A percentile compares a stretch with the other conserved stretches of the same genome.
phyloP scores from a whole-genome alignment of 2,329 filamentous ascomycete genomes.

The Cercospora sp. region DNA sequence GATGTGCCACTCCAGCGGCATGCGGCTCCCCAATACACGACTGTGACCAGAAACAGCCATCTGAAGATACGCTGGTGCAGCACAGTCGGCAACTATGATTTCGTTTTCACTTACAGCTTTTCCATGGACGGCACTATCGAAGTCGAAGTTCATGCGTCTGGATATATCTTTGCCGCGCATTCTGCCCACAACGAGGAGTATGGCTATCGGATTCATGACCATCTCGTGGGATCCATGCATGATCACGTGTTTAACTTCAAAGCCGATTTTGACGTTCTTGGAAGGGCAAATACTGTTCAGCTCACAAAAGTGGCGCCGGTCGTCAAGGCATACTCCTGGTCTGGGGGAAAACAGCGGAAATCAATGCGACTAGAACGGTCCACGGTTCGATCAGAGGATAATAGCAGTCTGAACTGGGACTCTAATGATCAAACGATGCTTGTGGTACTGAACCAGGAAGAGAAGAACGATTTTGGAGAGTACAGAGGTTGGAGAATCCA shows the following conservation, averaged over 20 bases:
- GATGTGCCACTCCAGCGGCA: constrained; percentile 56
- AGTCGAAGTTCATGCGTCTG: constrained; percentile 54
- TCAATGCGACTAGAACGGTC: constrained; percentile 55
- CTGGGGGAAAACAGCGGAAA: constrained; percentile 48
- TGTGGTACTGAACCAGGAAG: constrained; percentile 54
- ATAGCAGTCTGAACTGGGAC: constrained; percentile 51
- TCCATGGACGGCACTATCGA: constrained; percentile 54
- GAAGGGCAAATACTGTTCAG: constrained; percentile 47
- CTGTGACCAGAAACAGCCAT: constrained; percentile 49
- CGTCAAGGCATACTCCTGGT: constrained; percentile 52
- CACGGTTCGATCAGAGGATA: constrained; percentile 42
- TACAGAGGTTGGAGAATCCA: constrained; percentile 54
- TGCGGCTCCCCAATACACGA: constrained; percentile 43
- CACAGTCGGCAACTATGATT: constrained; percentile 53
- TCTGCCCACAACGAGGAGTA: constrained; percentile 51
- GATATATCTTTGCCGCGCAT: constrained; percentile 56
- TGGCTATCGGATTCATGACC: constrained; percentile 54
- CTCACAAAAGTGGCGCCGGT: constrained; percentile 38
- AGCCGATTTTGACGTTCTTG: constrained; percentile 55
- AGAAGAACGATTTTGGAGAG: constrained; percentile 54
- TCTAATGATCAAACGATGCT: constrained; percentile 52
- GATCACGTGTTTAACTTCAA: constrained; percentile 60
- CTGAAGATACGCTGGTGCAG: constrained; percentile 51
- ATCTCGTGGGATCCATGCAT: constrained; percentile 54
- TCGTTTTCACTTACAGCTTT: constrained; percentile 54